Evolutionary conservation across 257 asterid genomes (phyloP).

Genomic region (Mitragyna speciosa): DNA sequence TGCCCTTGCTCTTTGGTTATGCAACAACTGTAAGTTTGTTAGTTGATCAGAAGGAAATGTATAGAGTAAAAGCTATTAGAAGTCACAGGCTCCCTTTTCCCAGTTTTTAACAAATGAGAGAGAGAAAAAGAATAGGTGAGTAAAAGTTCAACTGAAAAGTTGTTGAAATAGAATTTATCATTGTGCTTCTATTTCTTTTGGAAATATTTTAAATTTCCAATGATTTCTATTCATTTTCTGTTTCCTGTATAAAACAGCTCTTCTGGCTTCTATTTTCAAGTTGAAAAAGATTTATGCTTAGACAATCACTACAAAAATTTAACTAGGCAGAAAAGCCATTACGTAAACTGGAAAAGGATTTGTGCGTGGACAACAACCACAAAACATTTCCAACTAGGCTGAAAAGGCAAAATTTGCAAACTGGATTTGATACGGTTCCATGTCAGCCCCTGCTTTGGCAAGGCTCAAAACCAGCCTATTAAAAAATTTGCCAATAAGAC

Average conservation of each 20-base stretch:
- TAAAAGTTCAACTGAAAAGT: neutral
- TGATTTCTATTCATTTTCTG: neutral
- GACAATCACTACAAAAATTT: neutral
- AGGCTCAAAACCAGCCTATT: neutral
- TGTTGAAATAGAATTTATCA: neutral
- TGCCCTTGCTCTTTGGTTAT: neutral
- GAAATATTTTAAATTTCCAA: too few species aligned
- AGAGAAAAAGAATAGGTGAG: neutral
- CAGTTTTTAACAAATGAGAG: neutral
- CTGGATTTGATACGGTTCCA: neutral
- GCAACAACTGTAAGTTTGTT: neutral
- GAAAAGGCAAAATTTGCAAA: neutral
- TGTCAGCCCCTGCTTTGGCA: neutral
- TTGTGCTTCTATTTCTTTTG: neutral
- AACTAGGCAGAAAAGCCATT: conserved; percentile 1
- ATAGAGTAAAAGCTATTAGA: neutral
- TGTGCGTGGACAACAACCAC: neutral
- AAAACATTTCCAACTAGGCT: neutral
- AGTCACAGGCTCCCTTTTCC: neutral
- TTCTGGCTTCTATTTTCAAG: neutral
- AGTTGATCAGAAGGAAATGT: neutral
- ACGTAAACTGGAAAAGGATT: neutral
- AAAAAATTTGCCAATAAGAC: neutral
- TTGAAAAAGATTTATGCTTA: neutral
- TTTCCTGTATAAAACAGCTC: neutral